These are phyloP conservation scores for Fulvia fulva DNA, from an alignment of 2,329 filamentous ascomycete species.

Conservation along the genomic window DNA sequence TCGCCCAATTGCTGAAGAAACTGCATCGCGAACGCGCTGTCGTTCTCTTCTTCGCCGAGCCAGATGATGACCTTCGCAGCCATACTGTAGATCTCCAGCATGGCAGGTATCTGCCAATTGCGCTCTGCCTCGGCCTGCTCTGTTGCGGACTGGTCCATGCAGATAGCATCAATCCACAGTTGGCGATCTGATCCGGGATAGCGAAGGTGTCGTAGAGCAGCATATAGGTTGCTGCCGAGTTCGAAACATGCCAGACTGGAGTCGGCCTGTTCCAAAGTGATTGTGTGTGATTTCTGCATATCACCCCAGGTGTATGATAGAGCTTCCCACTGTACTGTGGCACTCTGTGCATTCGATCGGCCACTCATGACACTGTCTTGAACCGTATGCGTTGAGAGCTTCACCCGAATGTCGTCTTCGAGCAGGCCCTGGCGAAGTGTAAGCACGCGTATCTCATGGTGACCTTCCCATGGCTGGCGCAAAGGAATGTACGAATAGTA, in stretches of 20 bases:
- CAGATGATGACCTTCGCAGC: not conserved
- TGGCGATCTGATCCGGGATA: not conserved
- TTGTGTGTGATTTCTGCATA: not conserved
- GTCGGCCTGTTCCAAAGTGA: not conserved
- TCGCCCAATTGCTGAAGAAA: not conserved
- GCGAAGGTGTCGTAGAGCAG: not conserved
- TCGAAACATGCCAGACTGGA: not conserved
- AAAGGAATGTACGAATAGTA: not conserved
- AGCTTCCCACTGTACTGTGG: not conserved
- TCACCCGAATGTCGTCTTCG: not conserved
- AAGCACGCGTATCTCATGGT: not conserved
- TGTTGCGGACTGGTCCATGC: not conserved
- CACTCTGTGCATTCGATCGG: not conserved
- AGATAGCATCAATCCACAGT: constrained; percentile 2
- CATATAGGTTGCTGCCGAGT: constrained; percentile 1
- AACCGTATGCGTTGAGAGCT: not conserved
- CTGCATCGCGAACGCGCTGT: not conserved
- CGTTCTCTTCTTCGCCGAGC: not conserved
- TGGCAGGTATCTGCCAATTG: not conserved
- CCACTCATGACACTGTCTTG: not conserved
- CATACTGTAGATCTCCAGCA: not conserved
- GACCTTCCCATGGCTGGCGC: not conserved
- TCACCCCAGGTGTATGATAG: not conserved
- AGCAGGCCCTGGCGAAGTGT: not conserved
- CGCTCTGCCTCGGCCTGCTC: not conserved